Base-by-base conservation (phyloP, 768 basidiomycete genomes). In the Fomitopsis serialis region DNA sequence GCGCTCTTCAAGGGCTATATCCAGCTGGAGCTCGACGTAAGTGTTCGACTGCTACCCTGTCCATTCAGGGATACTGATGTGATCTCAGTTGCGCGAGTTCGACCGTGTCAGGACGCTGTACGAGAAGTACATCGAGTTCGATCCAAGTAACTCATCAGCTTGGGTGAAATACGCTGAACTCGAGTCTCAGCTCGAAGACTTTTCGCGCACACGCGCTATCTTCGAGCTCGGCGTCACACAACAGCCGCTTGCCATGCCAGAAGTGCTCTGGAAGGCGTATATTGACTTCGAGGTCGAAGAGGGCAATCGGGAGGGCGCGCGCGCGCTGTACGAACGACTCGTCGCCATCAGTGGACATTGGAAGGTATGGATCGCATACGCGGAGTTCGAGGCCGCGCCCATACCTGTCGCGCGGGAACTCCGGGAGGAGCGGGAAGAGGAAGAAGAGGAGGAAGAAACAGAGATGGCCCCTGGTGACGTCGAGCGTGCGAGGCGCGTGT, bases 121-220 rank as follows among this genome's bases (percentile, higher is more conserved):
- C 64, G 84, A 98, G 66, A 97, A 95, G 68, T 98, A 92, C 69
- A 77, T 99, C 45, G 92, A 95, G 90, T 92, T 82, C 65, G 96
- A 98, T 67, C 79, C 94, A 0, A 85, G 91, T 24, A 93, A 96
- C 68, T 89, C 92, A 1, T 75, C 91, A 1, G 91, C 94, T 0
- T 98, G 96, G 96, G 96, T 98, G 71, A 89, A 90, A 68, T 98
- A 84, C 68, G 91, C 96, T 23, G 91, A 96, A 63, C 81, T 97
- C 32, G 95, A 98, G 69, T 80, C 82, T 0, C 86, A 87, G 47
- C 78, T 97, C 0, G 87, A 89, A 67, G 95, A 98, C 68, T 85
- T 87, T 66, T 75, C 82, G 22, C 92, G 95, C 35, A 89, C 92
- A 2, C 87, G 96, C 13, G 94, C 87, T 4, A 93, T 98, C 63